These are phyloP conservation scores for Salvia hispanica DNA, from an alignment of 257 asterid genomes.

Conservation along the genomic window DNA sequence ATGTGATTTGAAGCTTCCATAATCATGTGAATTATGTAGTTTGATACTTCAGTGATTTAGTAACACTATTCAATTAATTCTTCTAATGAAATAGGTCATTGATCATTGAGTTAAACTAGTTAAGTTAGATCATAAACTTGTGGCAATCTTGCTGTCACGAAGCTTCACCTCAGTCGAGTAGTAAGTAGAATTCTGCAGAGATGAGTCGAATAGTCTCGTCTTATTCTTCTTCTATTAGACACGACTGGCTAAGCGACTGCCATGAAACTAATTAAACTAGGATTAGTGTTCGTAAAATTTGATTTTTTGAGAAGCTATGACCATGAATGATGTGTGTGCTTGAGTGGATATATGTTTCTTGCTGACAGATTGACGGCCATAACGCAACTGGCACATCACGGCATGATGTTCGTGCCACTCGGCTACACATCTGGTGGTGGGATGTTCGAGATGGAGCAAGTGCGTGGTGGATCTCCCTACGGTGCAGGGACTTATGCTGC, in stretches of 20 bases:
- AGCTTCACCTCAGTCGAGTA: not conserved
- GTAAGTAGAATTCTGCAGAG: not conserved
- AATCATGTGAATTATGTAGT: not conserved
- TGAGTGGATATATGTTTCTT: not conserved
- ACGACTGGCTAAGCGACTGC: no score
- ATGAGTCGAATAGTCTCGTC: not conserved
- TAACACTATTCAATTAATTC: not conserved
- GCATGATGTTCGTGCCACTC: constrained; percentile 80
- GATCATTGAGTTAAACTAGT: not conserved
- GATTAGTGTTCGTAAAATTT: not conserved
- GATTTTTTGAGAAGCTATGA: not conserved
- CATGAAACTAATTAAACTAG: not conserved
- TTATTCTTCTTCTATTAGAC: no score
- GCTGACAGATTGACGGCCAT: constrained; percentile 70
- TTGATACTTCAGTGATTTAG: not conserved
- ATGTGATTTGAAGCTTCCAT: not conserved
- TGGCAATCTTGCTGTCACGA: not conserved
- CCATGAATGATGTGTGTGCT: not conserved
- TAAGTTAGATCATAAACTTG: not conserved
- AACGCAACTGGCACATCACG: constrained; percentile 89
- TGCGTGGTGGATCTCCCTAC: constrained; percentile 83
- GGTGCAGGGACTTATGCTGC: constrained; percentile 92
- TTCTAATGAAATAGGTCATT: not conserved
- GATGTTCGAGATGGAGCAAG: constrained; percentile 83
- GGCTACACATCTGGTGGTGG: constrained; percentile 81